Evolutionary conservation across 495 filamentous ascomycete species (phyloP).

Genomic region (Astrothelium subdiscretum): DNA sequence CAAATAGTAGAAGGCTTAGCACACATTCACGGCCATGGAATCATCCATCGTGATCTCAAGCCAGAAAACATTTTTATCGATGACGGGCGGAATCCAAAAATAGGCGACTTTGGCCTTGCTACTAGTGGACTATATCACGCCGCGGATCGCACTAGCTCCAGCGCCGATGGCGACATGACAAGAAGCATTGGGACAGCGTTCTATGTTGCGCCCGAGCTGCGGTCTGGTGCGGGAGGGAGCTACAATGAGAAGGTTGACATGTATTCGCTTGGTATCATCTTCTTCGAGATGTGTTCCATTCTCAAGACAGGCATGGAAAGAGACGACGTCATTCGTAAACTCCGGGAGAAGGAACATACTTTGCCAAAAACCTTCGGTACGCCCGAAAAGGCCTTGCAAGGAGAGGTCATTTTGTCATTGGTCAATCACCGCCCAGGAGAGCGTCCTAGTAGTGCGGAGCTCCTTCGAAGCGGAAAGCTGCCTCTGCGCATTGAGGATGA

Average conservation of each 20-base stretch:
- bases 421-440: constrained; percentile 69
- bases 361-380: constrained; percentile 66
- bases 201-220: constrained; percentile 89
- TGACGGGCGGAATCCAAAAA: constrained; percentile 74
- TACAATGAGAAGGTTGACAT: constrained; percentile 97
- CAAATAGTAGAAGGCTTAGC: constrained; percentile 84
- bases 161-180: constrained; percentile 51
- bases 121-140: constrained; percentile 66
- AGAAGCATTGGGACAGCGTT: constrained; percentile 88
- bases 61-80: constrained; percentile 98
- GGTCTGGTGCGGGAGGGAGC: constrained; percentile 52
- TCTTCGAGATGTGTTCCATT: constrained; percentile 92
- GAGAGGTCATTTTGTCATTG: constrained; percentile 65
- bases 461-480: constrained; percentile 76
- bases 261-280: constrained; percentile 94
- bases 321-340: constrained; percentile 55
- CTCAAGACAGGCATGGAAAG: constrained; percentile 82
- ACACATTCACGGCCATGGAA: constrained; percentile 82
- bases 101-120: constrained; percentile 92
- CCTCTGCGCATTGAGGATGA: constrained; percentile 88
- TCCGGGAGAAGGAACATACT: constrained; percentile 54
- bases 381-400: constrained; percentile 61
- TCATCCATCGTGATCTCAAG: constrained; percentile 95
- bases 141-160: constrained; percentile 37
- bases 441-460: constrained; percentile 73